Evolutionary conservation across 1,139 yeast species (phyloP).

Genomic region (Protomyces arabidopsidicola): DNA sequence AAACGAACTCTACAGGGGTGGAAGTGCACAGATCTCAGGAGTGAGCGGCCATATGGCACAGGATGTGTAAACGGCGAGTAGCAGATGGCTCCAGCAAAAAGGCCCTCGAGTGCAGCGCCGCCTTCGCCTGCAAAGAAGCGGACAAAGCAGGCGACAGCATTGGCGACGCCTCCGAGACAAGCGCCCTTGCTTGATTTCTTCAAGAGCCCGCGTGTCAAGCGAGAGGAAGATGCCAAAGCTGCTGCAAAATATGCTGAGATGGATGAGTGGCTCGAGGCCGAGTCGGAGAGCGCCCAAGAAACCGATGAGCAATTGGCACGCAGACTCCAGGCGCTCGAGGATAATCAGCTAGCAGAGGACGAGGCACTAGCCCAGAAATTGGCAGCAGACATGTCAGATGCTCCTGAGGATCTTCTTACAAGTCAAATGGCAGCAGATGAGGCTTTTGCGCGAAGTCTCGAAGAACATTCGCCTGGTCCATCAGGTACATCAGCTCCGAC

Average conservation of each 20-base stretch:
- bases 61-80: not conserved
- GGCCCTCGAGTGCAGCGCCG: not conserved
- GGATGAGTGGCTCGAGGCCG: not conserved
- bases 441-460: not conserved
- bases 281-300: not conserved
- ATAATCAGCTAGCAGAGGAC: conserved; percentile 23
- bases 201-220: not conserved
- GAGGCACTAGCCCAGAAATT: conserved; percentile 14
- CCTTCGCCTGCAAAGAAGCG: not conserved
- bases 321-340: conserved; percentile 30
- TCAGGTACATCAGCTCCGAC: not conserved
- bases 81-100: not conserved
- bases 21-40: not conserved
- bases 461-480: not conserved
- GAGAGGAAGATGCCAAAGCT: not conserved
- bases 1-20: too few species aligned
- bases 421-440: conserved; percentile 3
- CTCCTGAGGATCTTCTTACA: not conserved
- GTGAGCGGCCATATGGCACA: not conserved
- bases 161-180: not conserved
- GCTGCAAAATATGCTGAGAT: not conserved
- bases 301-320: conserved; percentile 33
- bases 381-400: not conserved
- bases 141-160: not conserved
- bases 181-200: not conserved